phyloP scores from a whole-genome alignment of 164 flowering plant species.

The Vitis rupestris region DNA sequence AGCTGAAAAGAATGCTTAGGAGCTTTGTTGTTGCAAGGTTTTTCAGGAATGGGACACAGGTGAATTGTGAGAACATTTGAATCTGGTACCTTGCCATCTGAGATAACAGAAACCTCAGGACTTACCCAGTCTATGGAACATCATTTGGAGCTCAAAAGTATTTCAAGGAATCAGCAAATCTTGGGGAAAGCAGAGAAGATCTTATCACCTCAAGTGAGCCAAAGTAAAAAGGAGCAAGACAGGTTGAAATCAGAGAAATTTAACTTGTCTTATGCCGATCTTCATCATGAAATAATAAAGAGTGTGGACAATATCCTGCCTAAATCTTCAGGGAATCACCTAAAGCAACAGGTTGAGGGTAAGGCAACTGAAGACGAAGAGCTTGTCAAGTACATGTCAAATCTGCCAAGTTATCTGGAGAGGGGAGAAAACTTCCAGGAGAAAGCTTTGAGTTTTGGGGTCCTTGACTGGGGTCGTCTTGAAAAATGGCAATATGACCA shows the following conservation, averaged over 20 bases:
- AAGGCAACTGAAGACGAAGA: slow-evolving; percentile 51
- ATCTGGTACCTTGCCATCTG: background rate
- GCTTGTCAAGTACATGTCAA: slow-evolving; percentile 92
- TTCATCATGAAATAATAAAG: slow-evolving; percentile 26
- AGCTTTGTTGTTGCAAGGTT: too few relatives aligned
- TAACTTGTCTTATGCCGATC: slow-evolving; percentile 31
- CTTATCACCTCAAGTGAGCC: slow-evolving; percentile 13
- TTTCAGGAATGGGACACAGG: too few relatives aligned
- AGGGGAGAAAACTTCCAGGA: slow-evolving; percentile 45
- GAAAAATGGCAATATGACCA: slow-evolving; percentile 69
- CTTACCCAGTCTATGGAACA: slow-evolving; percentile 23
- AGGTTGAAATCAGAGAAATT: slow-evolving; percentile 26
- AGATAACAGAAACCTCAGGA: background rate
- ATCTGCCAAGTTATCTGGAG: slow-evolving; percentile 73
- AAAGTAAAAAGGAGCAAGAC: slow-evolving; percentile 21
- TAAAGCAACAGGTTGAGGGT: slow-evolving; percentile 23
- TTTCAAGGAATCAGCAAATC: slow-evolving; percentile 21
- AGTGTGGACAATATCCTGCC: slow-evolving; percentile 15
- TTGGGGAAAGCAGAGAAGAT: slow-evolving; percentile 24
- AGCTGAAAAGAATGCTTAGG: background rate
- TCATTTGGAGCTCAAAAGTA: slow-evolving; percentile 20
- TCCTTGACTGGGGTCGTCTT: slow-evolving; percentile 77
- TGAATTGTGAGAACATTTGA: background rate
- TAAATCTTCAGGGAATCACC: slow-evolving; percentile 26
- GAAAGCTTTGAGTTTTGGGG: slow-evolving; percentile 74